phyloP scores from a whole-genome alignment of 371 early-diverging fungal genomes.

The Capillidium heterosporum region DNA sequence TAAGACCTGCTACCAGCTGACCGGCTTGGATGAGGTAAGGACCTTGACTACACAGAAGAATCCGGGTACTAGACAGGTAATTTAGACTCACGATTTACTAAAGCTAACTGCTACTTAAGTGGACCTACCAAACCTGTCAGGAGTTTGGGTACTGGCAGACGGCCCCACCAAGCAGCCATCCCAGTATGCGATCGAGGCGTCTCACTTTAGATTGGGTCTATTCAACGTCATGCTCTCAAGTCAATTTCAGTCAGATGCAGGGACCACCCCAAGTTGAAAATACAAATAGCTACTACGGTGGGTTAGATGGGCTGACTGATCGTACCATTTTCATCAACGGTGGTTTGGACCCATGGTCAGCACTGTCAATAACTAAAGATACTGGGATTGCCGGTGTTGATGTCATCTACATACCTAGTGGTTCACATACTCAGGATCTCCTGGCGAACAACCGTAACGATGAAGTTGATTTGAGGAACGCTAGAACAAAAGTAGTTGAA shows the following conservation, averaged over 20 bases:
- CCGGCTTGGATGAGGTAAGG: neutral
- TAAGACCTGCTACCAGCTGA: neutral
- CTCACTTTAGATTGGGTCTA: neutral
- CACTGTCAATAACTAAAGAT: conserved; percentile 12
- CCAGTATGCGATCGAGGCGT: conserved; percentile 20
- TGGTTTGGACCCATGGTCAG: conserved; percentile 41
- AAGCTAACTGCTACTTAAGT: neutral
- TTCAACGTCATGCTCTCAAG: neutral
- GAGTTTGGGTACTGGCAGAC: conserved; percentile 50
- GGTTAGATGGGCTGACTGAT: conserved; percentile 21
- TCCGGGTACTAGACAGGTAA: neutral
- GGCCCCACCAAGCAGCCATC: conserved; percentile 19
- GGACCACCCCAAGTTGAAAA: conserved; percentile 13
- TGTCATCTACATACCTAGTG: neutral
- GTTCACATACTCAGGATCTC: conserved; percentile 4
- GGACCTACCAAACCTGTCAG: conserved; percentile 27
- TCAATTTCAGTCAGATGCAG: conserved; percentile 5
- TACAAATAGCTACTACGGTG: conserved; percentile 25
- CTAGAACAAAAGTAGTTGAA: neutral
- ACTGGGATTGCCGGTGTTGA: too few relatives aligned
- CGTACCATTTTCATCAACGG: conserved; percentile 36
- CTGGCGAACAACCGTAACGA: neutral
- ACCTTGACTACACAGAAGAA: neutral
- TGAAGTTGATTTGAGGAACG: neutral
- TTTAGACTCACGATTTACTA: neutral